These are phyloP conservation scores for Blepharisma japonicum DNA, from an alignment of 73 alveolate genomes.

Conservation along the genomic window DNA sequence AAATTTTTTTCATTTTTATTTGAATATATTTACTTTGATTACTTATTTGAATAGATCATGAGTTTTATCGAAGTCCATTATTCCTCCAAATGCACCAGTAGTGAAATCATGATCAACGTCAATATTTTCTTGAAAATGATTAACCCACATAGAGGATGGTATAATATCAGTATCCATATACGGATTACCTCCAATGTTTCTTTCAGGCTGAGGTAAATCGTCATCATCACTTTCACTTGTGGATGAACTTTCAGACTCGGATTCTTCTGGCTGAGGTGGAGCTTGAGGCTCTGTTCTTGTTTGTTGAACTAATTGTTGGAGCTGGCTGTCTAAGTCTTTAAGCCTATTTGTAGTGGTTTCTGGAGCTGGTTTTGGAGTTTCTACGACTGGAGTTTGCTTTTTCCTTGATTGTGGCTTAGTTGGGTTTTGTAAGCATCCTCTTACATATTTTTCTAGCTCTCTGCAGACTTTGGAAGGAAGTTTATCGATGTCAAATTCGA, in stretches of 20 bases:
- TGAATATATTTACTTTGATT: no score
- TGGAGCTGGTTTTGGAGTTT: background rate
- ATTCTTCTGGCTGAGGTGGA: background rate
- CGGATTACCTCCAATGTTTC: background rate
- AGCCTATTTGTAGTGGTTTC: background rate
- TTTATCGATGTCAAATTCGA: slow-evolving; percentile 83
- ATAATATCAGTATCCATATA: no score
- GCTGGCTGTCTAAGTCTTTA: slow-evolving; percentile 17
- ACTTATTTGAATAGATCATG: no score
- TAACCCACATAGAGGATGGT: no score
- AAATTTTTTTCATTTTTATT: no score
- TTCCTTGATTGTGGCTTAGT: background rate
- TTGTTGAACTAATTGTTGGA: background rate
- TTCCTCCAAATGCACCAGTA: no score
- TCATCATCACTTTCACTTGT: slow-evolving; percentile 29
- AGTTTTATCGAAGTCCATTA: no score
- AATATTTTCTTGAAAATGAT: no score
- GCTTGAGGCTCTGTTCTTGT: background rate
- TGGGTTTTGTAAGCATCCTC: slow-evolving; percentile 41
- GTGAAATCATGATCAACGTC: no score
- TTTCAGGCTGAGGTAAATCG: background rate
- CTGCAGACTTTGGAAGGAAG: slow-evolving; percentile 64
- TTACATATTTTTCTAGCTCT: slow-evolving; percentile 74
- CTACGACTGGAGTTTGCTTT: background rate
- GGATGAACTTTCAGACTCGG: slow-evolving; percentile 29